A percentile compares a stretch with the other conserved stretches of the same genome.
Conservation (phyloP, 805 yeast genomes). For the Metschnikowia colocasiae region DNA sequence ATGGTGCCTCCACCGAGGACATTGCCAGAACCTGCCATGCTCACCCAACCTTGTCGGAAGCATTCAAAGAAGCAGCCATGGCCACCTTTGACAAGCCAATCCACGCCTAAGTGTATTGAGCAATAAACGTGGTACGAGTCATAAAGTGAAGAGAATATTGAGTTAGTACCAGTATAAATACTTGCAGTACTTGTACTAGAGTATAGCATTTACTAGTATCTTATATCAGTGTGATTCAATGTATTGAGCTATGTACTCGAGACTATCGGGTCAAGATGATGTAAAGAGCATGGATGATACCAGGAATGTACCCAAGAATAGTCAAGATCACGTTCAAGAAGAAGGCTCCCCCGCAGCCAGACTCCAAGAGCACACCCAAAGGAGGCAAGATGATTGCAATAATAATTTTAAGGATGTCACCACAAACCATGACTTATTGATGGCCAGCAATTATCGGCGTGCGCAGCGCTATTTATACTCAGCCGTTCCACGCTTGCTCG, state of each 20-base stretch:
- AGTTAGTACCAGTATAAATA: too few species aligned
- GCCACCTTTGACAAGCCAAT: conserved; percentile 89
- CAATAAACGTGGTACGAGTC: too few species aligned
- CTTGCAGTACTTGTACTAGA: too few species aligned
- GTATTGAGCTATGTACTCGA: not conserved
- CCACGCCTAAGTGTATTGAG: conserved; percentile 37
- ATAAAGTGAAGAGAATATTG: too few species aligned
- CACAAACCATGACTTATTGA: conserved; percentile 32
- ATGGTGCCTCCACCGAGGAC: conserved; percentile 98
- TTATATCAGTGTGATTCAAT: too few species aligned
- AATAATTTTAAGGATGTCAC: conserved; percentile 51
- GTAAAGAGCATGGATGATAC: conserved; percentile 62
- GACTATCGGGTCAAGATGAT: conserved; percentile 37
- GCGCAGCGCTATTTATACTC: conserved; percentile 1
- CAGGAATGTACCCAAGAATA: conserved; percentile 73
- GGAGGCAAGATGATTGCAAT: conserved; percentile 56
- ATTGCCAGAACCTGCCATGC: conserved; percentile 97
- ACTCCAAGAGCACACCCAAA: conserved; percentile 58
- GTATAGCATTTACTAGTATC: too few species aligned
- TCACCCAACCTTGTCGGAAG: conserved; percentile 97
- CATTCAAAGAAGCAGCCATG: conserved; percentile 96
- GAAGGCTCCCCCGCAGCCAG: conserved; percentile 46
- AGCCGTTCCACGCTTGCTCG: not conserved
- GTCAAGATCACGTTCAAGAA: conserved; percentile 61
- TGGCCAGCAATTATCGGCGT: not conserved